A percentile compares a stretch with the other conserved stretches of the same genome.
These are phyloP conservation scores for Penstemon eatonii DNA, from an alignment of 257 asterid species.

Conservation along the genomic window DNA sequence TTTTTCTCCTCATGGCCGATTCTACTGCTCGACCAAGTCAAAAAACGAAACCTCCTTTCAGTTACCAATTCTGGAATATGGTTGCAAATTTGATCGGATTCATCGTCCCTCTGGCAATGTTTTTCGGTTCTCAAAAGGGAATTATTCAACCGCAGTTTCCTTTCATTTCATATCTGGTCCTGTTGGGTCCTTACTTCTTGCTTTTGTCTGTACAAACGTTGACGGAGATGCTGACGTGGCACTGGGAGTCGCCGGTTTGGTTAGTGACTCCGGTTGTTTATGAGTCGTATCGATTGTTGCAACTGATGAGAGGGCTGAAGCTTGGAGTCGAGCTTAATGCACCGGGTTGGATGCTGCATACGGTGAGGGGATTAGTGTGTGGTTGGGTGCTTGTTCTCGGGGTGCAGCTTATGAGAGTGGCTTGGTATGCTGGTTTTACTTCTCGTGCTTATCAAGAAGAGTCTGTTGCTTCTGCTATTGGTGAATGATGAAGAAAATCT, in stretches of 20 bases:
- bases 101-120: conserved; percentile 48
- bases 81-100: conserved; percentile 61
- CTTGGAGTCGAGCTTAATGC: conserved; percentile 74
- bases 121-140: conserved; percentile 56
- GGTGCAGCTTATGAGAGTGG: conserved; percentile 94
- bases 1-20: conserved; percentile 93
- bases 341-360: conserved; percentile 74
- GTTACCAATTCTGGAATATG: conserved; percentile 80
- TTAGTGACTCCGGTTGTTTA: conserved; percentile 81
- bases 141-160: conserved; percentile 63
- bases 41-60: conserved; percentile 54
- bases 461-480: conserved; percentile 28
- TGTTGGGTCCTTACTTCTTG: conserved; percentile 90
- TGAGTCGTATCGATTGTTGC: conserved; percentile 82
- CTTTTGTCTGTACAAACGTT: conserved; percentile 72
- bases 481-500: conserved; percentile 11
- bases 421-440: conserved; percentile 92
- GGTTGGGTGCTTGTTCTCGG: conserved; percentile 95
- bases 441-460: conserved; percentile 42
- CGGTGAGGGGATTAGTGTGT: conserved; percentile 76
- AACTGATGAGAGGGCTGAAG: conserved; percentile 89
- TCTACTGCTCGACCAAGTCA: conserved; percentile 57
- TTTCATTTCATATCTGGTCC: conserved; percentile 58
- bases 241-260: conserved; percentile 97
- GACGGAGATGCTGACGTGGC: conserved; percentile 96